These are phyloP conservation scores for Jaapia argillacea DNA, from an alignment of 768 basidiomycete genomes.

Conservation along the genomic window DNA sequence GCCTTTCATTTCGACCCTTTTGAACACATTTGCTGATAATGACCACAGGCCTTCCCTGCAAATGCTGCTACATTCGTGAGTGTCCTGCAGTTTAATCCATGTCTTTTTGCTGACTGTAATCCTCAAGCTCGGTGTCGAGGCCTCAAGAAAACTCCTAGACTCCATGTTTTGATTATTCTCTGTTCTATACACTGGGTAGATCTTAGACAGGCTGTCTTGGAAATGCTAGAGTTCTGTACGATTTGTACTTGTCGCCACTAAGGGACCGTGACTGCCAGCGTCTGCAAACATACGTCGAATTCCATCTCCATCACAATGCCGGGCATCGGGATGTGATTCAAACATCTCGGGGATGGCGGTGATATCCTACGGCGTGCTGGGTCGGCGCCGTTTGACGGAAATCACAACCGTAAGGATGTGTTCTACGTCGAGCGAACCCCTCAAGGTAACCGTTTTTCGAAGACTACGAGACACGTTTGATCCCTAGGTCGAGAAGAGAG, in stretches of 20 bases:
- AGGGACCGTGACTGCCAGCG: no score
- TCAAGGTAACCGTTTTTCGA: no score
- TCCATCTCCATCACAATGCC: no score
- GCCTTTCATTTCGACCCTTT: slow-evolving; percentile 19
- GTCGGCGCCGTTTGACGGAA: no score
- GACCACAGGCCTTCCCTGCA: slow-evolving; percentile 82
- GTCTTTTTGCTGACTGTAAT: slow-evolving; percentile 11
- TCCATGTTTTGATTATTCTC: slow-evolving; percentile 44
- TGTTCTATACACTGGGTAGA: background rate
- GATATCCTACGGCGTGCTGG: no score
- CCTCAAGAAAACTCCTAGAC: slow-evolving; percentile 78
- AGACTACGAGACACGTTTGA: slow-evolving; percentile 10
- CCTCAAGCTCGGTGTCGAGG: slow-evolving; percentile 81
- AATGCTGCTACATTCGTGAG: slow-evolving; percentile 91
- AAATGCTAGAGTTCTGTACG: no score
- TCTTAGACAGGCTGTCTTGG: background rate
- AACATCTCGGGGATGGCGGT: no score
- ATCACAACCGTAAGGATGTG: no score
- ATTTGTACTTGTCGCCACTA: no score
- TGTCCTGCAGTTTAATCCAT: slow-evolving; percentile 10
- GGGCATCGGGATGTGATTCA: no score
- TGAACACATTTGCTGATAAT: background rate
- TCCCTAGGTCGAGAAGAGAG: slow-evolving; percentile 11
- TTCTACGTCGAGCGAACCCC: no score
- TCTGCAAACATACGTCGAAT: no score